phyloP scores from a whole-genome alignment of 106 monocot genomes.

The Dendrobium chrysotoxum region DNA sequence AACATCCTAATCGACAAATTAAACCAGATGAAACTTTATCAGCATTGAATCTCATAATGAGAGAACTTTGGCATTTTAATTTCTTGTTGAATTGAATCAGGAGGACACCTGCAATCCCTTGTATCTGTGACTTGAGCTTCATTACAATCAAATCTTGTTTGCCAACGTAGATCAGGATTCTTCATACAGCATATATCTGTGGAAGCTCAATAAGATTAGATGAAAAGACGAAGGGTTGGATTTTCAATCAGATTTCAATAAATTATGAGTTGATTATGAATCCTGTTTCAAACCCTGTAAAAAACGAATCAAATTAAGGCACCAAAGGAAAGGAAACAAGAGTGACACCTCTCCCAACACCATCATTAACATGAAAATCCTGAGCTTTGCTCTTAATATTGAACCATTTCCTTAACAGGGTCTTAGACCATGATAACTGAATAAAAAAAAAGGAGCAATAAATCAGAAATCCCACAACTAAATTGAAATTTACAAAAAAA shows the following conservation, averaged over 20 bases:
- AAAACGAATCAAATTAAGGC: neutral
- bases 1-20: slow-evolving; percentile 35
- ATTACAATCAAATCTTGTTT: slow-evolving; percentile 43
- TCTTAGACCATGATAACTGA: slow-evolving; percentile 28
- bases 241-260: too few species aligned
- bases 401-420: slow-evolving; percentile 27
- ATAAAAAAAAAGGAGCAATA: neutral
- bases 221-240: neutral
- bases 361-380: slow-evolving; percentile 22
- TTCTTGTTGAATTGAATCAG: slow-evolving; percentile 6
- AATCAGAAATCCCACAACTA: neutral
- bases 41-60: neutral
- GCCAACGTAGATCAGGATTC: slow-evolving; percentile 26
- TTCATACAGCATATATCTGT: slow-evolving; percentile 46
- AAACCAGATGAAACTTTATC: neutral
- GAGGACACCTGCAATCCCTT: slow-evolving; percentile 53
- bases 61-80: neutral
- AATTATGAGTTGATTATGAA: neutral
- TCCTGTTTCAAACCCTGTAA: neutral
- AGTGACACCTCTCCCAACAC: neutral
- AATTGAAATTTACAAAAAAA: neutral
- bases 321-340: neutral
- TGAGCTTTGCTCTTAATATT: slow-evolving; percentile 24
- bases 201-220: neutral
- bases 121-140: slow-evolving; percentile 48